Evolutionary conservation across 2,329 filamentous ascomycete species (phyloP), one percentile per base, ranked within the genome.

Genomic region (Macrophomina phaseolina): DNA sequence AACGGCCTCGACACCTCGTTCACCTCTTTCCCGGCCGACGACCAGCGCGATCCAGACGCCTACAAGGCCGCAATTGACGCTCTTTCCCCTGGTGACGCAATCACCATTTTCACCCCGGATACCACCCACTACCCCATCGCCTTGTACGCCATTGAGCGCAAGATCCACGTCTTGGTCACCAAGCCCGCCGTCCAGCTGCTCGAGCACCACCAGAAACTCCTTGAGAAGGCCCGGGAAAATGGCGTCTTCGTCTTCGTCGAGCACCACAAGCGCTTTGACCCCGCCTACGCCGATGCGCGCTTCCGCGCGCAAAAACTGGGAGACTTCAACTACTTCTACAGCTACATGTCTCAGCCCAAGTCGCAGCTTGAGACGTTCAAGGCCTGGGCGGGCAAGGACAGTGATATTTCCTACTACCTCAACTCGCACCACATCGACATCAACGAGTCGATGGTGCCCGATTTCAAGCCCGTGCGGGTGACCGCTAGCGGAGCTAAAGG

Each of bases 261-360:
- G 85, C 94, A 97, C 82, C 94, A 97, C 86, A 97, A 97, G 84
- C 92, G 94, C 67, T 97, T 90, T 81, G 94, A 97, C 78, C 94
- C 94, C 1, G 93, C 93, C 28, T 97, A 97, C 82, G 88, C 92
- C 14, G 94, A 97, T 78, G 94, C 94, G 14, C 87, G 90, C 60
- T 90, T 90, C 81, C 89, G 90, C 72, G 92, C 92, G 14, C 82
- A 87, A 75, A 88, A 84, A 64, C 84, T 97, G 7, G 94, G 94
- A 70, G 93, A 97, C 81, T 97, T 97, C 88, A 97, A 97, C 84
- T 97, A 97, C 85, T 97, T 97, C 79, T 97, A 97, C 86, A 91
- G 88, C 73, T 97, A 97, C 86, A 97, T 97, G 93, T 92, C 89
- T 60, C 93, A 97, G 84, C 91, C 90, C 68, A 97, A 96, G 82